These are phyloP conservation scores for Kwoniella botswanensis DNA, from an alignment of 768 basidiomycete genomes.

Conservation along the genomic window DNA sequence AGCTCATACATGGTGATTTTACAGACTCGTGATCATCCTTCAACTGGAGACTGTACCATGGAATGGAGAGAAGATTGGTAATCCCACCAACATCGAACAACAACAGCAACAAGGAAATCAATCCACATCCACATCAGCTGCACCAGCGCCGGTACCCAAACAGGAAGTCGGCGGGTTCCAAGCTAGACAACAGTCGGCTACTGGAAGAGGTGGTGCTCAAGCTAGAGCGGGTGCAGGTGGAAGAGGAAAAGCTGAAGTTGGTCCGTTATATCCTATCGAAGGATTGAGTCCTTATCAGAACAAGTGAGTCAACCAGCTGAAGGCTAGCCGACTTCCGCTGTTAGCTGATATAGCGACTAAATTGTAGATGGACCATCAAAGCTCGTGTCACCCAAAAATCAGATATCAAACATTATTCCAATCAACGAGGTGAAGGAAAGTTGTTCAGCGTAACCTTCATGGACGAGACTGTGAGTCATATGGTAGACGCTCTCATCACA, in stretches of 20 bases:
- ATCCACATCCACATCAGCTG: constrained; percentile 54
- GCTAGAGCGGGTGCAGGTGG: constrained; percentile 23
- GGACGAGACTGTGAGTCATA: constrained; percentile 80
- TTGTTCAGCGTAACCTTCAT: constrained; percentile 89
- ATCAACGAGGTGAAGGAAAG: constrained; percentile 88
- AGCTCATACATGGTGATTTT: constrained; percentile 7
- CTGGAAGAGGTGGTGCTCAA: constrained; percentile 23
- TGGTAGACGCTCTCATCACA: neutral
- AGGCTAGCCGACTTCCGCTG: neutral
- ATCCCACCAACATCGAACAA: constrained; percentile 61
- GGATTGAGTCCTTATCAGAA: constrained; percentile 95
- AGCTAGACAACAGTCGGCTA: constrained; percentile 27
- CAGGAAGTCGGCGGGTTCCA: constrained; percentile 30
- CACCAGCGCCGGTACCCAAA: constrained; percentile 53
- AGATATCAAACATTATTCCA: constrained; percentile 88
- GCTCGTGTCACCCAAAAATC: constrained; percentile 87
- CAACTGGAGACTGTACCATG: constrained; percentile 48
- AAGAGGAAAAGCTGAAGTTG: constrained; percentile 39
- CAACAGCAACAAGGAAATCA: constrained; percentile 57
- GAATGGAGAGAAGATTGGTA: constrained; percentile 73
- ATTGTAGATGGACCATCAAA: constrained; percentile 83
- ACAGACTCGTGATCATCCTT: constrained; percentile 81
- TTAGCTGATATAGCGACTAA: neutral
- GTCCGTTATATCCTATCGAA: constrained; percentile 80
- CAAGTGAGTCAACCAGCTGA: constrained; percentile 61